Percentiles rank a stretch among this genome's conserved stretches.
phyloP scores from a whole-genome alignment of 768 basidiomycete species.

The Cubamyces lactineus region DNA sequence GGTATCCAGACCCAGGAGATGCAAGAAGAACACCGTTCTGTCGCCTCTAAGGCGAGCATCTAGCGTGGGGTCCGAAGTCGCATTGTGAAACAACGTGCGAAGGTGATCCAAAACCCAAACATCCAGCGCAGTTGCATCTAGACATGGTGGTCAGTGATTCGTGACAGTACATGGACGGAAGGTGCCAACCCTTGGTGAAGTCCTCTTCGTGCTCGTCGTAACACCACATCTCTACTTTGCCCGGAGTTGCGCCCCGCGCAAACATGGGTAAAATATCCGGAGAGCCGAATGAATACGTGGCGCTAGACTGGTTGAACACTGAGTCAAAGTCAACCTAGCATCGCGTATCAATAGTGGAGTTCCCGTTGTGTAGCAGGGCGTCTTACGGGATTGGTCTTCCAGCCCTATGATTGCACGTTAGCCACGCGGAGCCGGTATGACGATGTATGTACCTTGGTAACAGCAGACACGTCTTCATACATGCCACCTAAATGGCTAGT shows the following conservation, averaged over 20 bases:
- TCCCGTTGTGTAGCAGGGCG: slow-evolving; percentile 7
- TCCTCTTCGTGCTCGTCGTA: slow-evolving; percentile 82
- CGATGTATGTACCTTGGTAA: slow-evolving; percentile 59
- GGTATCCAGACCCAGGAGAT: slow-evolving; percentile 83
- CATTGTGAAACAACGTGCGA: slow-evolving; percentile 61
- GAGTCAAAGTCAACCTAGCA: slow-evolving; percentile 77
- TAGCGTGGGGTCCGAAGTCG: slow-evolving; percentile 54
- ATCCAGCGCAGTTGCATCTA: slow-evolving; percentile 79
- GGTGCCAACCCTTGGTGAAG: slow-evolving; percentile 72
- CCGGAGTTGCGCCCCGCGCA: slow-evolving; percentile 66
- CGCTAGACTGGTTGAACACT: slow-evolving; percentile 79
- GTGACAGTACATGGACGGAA: neutral
- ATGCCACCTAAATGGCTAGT: slow-evolving; percentile 59
- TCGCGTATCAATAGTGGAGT: neutral
- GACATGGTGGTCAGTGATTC: neutral
- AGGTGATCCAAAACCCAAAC: slow-evolving; percentile 79
- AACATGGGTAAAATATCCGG: slow-evolving; percentile 93
- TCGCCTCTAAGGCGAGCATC: slow-evolving; percentile 54
- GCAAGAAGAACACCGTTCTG: slow-evolving; percentile 79
- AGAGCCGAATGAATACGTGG: slow-evolving; percentile 83
- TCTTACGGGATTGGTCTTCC: slow-evolving; percentile 81
- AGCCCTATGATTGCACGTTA: slow-evolving; percentile 53
- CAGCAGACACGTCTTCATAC: slow-evolving; percentile 90
- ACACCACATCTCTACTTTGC: slow-evolving; percentile 73
- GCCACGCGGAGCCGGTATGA: neutral